phyloP scores from a whole-genome alignment of 371 early-diverging fungal genomes.

The Mycotypha africana region DNA sequence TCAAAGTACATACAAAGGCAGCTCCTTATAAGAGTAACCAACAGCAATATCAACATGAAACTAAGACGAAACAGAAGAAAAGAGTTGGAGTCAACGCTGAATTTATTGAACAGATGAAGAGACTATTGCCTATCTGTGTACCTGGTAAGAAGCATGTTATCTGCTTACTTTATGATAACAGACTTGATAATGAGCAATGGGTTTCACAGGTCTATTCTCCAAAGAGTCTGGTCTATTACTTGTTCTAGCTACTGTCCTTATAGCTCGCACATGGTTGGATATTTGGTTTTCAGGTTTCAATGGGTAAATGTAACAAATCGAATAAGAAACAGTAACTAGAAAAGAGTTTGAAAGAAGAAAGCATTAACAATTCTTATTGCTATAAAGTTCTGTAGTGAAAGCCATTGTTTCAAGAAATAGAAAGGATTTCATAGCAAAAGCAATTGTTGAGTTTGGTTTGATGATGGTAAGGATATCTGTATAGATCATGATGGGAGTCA shows the following conservation, averaged over 20 bases:
- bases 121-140: conserved; percentile 66
- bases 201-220: conserved; percentile 46
- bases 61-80: conserved; percentile 20
- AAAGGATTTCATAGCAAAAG: conserved; percentile 57
- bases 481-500: too few relatives aligned
- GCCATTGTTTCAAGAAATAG: conserved; percentile 68
- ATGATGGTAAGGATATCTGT: conserved; percentile 70
- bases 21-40: not conserved
- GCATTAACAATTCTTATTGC: not conserved
- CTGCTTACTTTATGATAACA: not conserved
- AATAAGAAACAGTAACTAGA: too few relatives aligned
- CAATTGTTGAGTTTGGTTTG: conserved; percentile 61
- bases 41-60: not conserved
- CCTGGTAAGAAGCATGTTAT: conserved; percentile 38
- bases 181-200: too few relatives aligned
- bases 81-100: conserved; percentile 62
- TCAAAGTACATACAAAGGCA: conserved; percentile 15
- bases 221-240: conserved; percentile 65
- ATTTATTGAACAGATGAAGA: conserved; percentile 76
- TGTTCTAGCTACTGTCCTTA: conserved; percentile 56
- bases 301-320: conserved; percentile 49
- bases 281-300: conserved; percentile 72
- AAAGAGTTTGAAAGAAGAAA: too few relatives aligned
- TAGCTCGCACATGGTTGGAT: conserved; percentile 73
- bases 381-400: conserved; percentile 54